A percentile compares a stretch with the other conserved stretches of the same genome.
Conservation (phyloP, 2,329 filamentous ascomycete species). For the Colletotrichum sp. region DNA sequence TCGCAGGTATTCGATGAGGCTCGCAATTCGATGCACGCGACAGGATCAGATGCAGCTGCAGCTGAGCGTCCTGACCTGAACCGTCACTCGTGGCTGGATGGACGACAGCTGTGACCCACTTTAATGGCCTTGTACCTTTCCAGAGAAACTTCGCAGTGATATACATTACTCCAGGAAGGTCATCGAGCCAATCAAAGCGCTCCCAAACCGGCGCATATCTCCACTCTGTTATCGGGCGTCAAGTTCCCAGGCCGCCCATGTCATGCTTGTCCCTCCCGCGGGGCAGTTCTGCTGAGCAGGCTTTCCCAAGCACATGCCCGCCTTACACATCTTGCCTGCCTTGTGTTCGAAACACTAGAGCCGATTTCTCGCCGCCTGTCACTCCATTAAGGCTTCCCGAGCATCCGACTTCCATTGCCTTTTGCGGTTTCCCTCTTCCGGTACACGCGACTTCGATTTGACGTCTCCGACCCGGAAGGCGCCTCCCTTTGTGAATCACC, state of each 20-base stretch:
- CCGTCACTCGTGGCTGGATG: not conserved
- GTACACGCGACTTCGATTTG: not conserved
- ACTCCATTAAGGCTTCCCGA: not conserved
- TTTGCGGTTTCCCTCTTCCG: not conserved
- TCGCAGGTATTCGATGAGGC: conserved; percentile 2
- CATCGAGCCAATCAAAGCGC: not conserved
- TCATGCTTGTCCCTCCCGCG: conserved; percentile 14
- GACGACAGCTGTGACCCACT: not conserved
- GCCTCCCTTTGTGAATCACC: not conserved
- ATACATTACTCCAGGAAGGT: not conserved
- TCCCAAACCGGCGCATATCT: not conserved
- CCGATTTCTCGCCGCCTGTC: not conserved
- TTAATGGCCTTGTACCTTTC: not conserved
- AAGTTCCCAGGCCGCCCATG: not conserved
- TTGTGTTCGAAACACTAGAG: conserved; percentile 16
- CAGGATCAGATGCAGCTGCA: conserved; percentile 10
- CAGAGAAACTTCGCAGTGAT: not conserved
- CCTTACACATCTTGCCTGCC: not conserved
- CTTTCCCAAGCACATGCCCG: conserved; percentile 18
- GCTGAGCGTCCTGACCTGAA: not conserved
- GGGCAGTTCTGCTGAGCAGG: conserved; percentile 10
- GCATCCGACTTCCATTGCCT: conserved; percentile 1
- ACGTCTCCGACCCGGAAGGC: not conserved
- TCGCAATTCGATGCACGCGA: conserved; percentile 13
- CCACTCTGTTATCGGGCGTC: conserved; percentile 9